Base-by-base conservation (phyloP, 345 rosid species). In the Cardiospermum halicacabum region DNA sequence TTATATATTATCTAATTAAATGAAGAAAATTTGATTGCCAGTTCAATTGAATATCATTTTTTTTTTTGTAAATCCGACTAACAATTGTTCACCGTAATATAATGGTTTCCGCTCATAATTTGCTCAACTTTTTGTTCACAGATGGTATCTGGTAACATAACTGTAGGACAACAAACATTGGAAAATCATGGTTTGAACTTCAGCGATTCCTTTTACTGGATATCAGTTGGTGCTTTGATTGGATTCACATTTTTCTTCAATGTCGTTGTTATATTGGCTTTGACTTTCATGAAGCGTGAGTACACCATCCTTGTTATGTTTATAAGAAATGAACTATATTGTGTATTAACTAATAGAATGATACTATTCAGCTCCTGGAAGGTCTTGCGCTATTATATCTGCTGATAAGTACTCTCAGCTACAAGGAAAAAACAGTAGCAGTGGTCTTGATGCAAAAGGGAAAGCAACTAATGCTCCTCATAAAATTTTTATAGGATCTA, bases 171-270 rank as follows among this genome's bases (percentile, higher is more conserved):
- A 27, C 56, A 69, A 58, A 66, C 79, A 28, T 72, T 81, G 57
- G 75, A 67, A 66, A 77, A 83, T 58, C 76, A 26, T 69, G 81
- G 83, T 60, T 72, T 74, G 15, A 77, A 79, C 19, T 74, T 68
- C 49, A 58, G 62, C 22, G 51, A 60, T n/a, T 60, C 59, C 36
- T 60, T 74, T 53, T 74, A 74, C 53, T 74, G 78, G 78, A 60
- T 74, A 47, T 69, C 78, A 22, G 21, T 74, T 0, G 83, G 66
- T 50, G 77, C 77, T 57, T 67, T 72, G 57, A 15, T 79, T 0
- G 83, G 81, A 9, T 82, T 82, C 69, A 62, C 72, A 4, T 16
- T 82, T 47, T 75, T 82, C 34, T 76, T 76, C 63, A 75, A 79
- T 64, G 53, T 74, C 45, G 69, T 75, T 19, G 74, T 82, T 62